Evolutionary conservation across 306 rosid genomes (phyloP), one percentile per base, ranked within the genome.

Genomic region (Castanopsis chinensis): DNA sequence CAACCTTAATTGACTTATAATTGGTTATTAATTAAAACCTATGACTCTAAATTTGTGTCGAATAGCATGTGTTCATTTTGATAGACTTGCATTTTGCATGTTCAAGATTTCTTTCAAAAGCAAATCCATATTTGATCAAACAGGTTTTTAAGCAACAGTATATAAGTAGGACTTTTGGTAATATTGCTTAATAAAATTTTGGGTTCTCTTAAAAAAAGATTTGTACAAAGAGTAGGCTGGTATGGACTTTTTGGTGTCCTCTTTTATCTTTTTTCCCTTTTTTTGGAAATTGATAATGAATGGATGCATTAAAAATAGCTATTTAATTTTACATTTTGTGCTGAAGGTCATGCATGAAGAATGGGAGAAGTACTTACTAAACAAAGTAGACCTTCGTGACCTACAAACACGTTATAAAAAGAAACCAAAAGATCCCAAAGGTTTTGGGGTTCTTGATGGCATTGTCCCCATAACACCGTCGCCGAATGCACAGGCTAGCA

Each of bases 381-480:
- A 89, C 84, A 95, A 95, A 88, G 92, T 90, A 71, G 91, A 92
- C 84, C 84, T 95, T 72, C 92, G 94, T 76, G 97, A 91, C 54
- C 74, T 91, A 57, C 88, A 81, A 33, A 85, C 86, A 72, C 84
- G 82, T 15, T 88, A 82, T 81, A 95, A 91, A 83, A 95, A 92
- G 86, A 95, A 95, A 86, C 87, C 90, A 20, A 92, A 89, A 85
- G 87, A 90, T 75, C 92, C 95, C 76, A 92, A 95, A 86, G 99
- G 98, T 83, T 95, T 92, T 90, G 99, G 99, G 80, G 81, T 95
- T 86, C 99, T 95, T 76, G 89, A 95, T 84, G 99, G 99, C 70
- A 92, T 91, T 78, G 86, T 92, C 75, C 93, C 93, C 19, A 76
- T 90, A 75, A 49, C 91, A 65, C 88, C 89, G 35, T 91, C 64